These are phyloP conservation scores for Silene coronaria DNA, from an alignment of 179 eudicot genomes.

Conservation along the genomic window DNA sequence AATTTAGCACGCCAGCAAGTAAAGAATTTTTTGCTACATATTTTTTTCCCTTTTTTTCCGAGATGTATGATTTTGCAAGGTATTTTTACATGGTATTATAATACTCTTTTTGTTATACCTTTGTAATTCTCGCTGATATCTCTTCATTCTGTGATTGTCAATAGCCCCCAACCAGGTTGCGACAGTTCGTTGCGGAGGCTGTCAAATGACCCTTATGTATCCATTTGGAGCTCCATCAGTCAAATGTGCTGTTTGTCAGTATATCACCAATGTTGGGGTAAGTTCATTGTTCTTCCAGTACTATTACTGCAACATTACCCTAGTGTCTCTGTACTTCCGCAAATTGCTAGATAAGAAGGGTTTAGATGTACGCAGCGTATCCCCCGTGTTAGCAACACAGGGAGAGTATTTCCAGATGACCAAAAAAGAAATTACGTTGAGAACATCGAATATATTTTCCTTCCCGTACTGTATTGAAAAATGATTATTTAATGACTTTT, in stretches of 20 bases:
- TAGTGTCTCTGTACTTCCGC: not conserved
- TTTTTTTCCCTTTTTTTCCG: not conserved
- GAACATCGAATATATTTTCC: not conserved
- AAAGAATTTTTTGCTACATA: not conserved
- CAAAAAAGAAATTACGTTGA: not conserved
- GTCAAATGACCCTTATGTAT: slow-evolving; percentile 57
- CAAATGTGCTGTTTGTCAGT: slow-evolving; percentile 83
- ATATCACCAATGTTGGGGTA: slow-evolving; percentile 63
- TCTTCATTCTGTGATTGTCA: slow-evolving; percentile 20
- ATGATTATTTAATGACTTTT: not conserved
- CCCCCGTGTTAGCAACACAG: not conserved
- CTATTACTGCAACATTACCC: not conserved
- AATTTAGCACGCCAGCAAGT: not conserved
- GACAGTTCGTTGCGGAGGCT: slow-evolving; percentile 66
- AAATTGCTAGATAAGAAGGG: not conserved
- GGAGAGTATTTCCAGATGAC: not conserved
- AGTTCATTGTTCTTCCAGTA: slow-evolving; percentile 26
- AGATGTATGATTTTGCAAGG: not conserved
- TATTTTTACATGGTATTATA: not conserved
- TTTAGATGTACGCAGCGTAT: not conserved
- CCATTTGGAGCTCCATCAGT: slow-evolving; percentile 73
- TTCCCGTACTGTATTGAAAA: not conserved
- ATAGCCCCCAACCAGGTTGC: slow-evolving; percentile 56
- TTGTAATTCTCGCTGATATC: slow-evolving; percentile 4
- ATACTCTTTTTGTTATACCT: not conserved